Conservation (phyloP, 768 basidiomycete species). For the Amyloporia xantha region DNA sequence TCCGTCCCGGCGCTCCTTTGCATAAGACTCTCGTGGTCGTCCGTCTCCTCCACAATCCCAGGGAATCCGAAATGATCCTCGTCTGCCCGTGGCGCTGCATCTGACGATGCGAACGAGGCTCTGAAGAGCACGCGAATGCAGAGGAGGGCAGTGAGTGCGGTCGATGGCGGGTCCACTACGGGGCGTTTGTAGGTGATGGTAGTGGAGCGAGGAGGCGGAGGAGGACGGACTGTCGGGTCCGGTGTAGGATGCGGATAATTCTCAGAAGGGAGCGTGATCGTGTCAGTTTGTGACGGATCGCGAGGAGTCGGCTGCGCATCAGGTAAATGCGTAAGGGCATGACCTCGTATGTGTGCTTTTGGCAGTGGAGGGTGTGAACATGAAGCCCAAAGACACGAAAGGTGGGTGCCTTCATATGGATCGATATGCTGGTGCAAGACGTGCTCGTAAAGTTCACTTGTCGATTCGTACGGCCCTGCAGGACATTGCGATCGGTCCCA, state of each 20-base stretch:
- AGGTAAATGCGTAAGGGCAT: slow-evolving; percentile 74
- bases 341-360: slow-evolving; percentile 50
- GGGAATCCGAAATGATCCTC: slow-evolving; percentile 91
- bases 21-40: slow-evolving; percentile 46
- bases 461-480: slow-evolving; percentile 38
- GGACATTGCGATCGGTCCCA: slow-evolving; percentile 65
- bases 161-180: slow-evolving; percentile 57
- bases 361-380: slow-evolving; percentile 46
- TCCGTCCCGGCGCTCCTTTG: slow-evolving; percentile 19
- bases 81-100: slow-evolving; percentile 61
- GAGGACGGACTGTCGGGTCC: slow-evolving; percentile 59
- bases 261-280: slow-evolving; percentile 57
- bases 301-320: slow-evolving; percentile 46
- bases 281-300: slow-evolving; percentile 68
- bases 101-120: slow-evolving; percentile 66
- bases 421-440: slow-evolving; percentile 49
- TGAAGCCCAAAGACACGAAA: slow-evolving; percentile 65
- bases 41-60: slow-evolving; percentile 70
- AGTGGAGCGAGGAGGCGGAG: slow-evolving; percentile 65
- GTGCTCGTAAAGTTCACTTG: slow-evolving; percentile 71
- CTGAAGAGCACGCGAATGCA: slow-evolving; percentile 81
- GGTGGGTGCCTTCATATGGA: slow-evolving; percentile 36
- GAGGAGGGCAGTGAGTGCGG: slow-evolving; percentile 73
- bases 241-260: slow-evolving; percentile 49
- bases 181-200: slow-evolving; percentile 54